Conservation (phyloP, 1,284 basidiomycete species). For the Xanthoconium separans region DNA sequence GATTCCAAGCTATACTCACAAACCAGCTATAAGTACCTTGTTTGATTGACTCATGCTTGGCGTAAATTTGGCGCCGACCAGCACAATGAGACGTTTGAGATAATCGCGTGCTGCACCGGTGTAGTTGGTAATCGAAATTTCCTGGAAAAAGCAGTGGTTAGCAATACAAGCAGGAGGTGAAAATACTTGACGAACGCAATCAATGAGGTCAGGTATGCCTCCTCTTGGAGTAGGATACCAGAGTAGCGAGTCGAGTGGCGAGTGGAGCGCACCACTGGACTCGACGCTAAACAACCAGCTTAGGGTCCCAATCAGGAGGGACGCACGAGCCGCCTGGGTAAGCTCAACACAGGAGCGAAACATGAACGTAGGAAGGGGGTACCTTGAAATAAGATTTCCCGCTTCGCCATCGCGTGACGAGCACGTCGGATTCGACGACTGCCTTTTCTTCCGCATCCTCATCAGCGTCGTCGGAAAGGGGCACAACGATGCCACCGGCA, state of each 20-base stretch:
- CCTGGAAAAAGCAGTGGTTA: conserved; percentile 36
- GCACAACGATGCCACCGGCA: conserved; percentile 55
- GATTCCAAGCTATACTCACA: conserved; percentile 45
- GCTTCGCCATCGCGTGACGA: conserved; percentile 66
- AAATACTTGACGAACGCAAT: conserved; percentile 39
- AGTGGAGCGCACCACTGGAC: conserved; percentile 55
- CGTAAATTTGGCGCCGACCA: conserved; percentile 80
- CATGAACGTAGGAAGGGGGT: too few relatives aligned
- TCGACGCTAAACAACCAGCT: conserved; percentile 82
- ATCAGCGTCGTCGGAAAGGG: conserved; percentile 34
- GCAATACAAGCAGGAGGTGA: not conserved
- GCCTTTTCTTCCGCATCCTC: conserved; percentile 40
- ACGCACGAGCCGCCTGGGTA: conserved; percentile 19
- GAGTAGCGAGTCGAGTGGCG: conserved; percentile 56
- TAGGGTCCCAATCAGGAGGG: conserved; percentile 70
- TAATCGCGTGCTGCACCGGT: conserved; percentile 83
- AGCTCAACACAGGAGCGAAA: not conserved
- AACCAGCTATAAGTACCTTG: conserved; percentile 81
- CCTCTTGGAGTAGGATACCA: conserved; percentile 52
- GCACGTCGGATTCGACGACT: conserved; percentile 59
- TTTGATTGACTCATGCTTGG: conserved; percentile 75
- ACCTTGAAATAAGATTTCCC: conserved; percentile 71
- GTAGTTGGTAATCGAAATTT: conserved; percentile 86
- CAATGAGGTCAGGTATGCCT: conserved; percentile 42
- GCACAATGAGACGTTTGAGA: conserved; percentile 75